Percentiles rank a stretch among this genome's conserved stretches.
These are phyloP conservation scores for Neohortaea acidophila DNA, from an alignment of 495 filamentous ascomycete species.

Conservation along the genomic window DNA sequence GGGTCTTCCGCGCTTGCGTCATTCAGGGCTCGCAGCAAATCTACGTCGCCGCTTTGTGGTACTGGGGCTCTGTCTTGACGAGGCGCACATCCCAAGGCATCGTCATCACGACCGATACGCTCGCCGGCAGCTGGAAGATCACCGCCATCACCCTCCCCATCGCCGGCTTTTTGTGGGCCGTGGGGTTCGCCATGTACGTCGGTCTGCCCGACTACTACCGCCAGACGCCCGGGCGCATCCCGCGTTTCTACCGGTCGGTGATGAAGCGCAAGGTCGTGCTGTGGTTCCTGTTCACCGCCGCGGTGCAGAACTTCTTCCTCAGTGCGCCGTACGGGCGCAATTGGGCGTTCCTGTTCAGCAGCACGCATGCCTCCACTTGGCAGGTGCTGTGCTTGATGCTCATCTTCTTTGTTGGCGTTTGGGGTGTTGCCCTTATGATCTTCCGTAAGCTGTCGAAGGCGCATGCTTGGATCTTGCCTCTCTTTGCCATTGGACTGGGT, in stretches of 20 bases:
- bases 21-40: constrained; percentile 51
- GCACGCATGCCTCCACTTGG: constrained; percentile 38
- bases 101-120: constrained; percentile 5
- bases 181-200: constrained; percentile 36
- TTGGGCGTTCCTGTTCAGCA: constrained; percentile 45
- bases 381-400: constrained; percentile 36
- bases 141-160: constrained; percentile 37
- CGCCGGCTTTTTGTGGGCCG: constrained; percentile 35
- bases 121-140: constrained; percentile 21
- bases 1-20: constrained; percentile 47
- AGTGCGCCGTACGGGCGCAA: constrained; percentile 44
- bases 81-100: not conserved
- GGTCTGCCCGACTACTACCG: constrained; percentile 52
- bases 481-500: constrained; percentile 49
- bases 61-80: constrained; percentile 36
- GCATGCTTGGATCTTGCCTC: constrained; percentile 49
- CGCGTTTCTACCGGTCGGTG: constrained; percentile 41
- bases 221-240: constrained; percentile 50
- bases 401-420: constrained; percentile 43
- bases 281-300: constrained; percentile 44
- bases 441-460: constrained; percentile 37
- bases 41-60: constrained; percentile 50
- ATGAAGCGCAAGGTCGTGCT: constrained; percentile 42
- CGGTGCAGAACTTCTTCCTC: constrained; percentile 54
- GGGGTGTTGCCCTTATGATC: constrained; percentile 33